A percentile compares a stretch with the other conserved stretches of the same genome.
These are phyloP conservation scores for Brassica juncea DNA, from an alignment of 345 rosid species.

Conservation along the genomic window DNA sequence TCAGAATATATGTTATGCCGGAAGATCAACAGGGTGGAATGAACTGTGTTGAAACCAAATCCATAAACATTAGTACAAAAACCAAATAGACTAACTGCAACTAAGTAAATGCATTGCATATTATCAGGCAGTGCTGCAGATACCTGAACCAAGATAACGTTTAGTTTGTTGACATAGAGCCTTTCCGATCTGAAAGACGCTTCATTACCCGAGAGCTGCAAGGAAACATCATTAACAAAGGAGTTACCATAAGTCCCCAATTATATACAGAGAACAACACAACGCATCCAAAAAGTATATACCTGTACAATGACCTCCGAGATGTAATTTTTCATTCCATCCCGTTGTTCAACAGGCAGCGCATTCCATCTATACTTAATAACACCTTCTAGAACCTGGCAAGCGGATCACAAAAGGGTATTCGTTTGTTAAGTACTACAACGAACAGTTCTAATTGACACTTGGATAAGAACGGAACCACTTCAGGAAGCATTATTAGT, in stretches of 20 bases:
- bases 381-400: slow-evolving; percentile 95
- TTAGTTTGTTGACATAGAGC: slow-evolving; percentile 93
- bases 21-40: background rate
- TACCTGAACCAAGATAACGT: slow-evolving; percentile 97
- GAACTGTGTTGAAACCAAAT: background rate
- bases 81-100: slow-evolving; percentile 14
- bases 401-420: slow-evolving; percentile 13
- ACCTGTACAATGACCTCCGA: slow-evolving; percentile 99
- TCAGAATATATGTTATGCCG: slow-evolving; percentile 20
- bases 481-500: background rate
- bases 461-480: background rate
- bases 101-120: background rate
- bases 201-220: slow-evolving; percentile 91
- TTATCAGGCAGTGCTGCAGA: slow-evolving; percentile 4
- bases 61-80: background rate
- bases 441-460: background rate
- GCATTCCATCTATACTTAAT: slow-evolving; percentile 99
- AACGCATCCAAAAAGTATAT: slow-evolving; percentile 4
- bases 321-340: slow-evolving; percentile 98
- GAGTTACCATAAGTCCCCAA: background rate
- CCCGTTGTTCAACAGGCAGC: slow-evolving; percentile 91
- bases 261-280: background rate
- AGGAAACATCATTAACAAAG: background rate
- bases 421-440: slow-evolving; percentile 15
- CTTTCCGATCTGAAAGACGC: slow-evolving; percentile 80